These are phyloP conservation scores for Solanum sparsipilum DNA, from an alignment of 257 asterid genomes.

Conservation along the genomic window DNA sequence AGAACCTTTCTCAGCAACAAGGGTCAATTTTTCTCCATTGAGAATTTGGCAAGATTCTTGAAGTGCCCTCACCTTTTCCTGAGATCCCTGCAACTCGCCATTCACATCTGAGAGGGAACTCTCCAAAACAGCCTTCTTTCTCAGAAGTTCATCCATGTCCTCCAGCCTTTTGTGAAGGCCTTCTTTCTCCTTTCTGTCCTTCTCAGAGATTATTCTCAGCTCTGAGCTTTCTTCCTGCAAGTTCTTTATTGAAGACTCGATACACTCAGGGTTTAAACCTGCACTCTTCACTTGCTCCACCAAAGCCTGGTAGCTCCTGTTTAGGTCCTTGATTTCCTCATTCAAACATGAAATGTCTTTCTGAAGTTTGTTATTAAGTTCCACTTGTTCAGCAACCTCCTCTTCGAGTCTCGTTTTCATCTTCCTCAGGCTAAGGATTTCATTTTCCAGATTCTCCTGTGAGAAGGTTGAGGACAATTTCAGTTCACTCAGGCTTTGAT, in stretches of 20 bases:
- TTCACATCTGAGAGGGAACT: conserved; percentile 44
- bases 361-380: conserved; percentile 40
- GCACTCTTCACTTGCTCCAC: conserved; percentile 57
- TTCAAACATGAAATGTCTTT: conserved; percentile 47
- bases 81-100: conserved; percentile 46
- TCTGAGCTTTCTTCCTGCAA: conserved; percentile 55
- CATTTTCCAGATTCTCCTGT: conserved; percentile 55
- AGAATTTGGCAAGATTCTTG: conserved; percentile 49
- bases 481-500: conserved; percentile 29
- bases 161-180: conserved; percentile 48
- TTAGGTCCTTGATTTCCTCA: conserved; percentile 65
- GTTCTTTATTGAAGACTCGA: conserved; percentile 36
- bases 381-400: conserved; percentile 51
- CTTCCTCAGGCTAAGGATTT: conserved; percentile 48
- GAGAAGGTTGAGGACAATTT: conserved; percentile 40
- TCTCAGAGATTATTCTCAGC: conserved; percentile 37
- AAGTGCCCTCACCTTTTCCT: conserved; percentile 27
- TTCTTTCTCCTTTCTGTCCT: conserved; percentile 40
- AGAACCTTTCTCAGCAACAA: conserved; percentile 67
- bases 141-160: conserved; percentile 45
- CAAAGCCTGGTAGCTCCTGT: conserved; percentile 36
- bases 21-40: conserved; percentile 52
- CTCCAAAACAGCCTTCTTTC: conserved; percentile 37
- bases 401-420: conserved; percentile 65
- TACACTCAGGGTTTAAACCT: conserved; percentile 41